Evolutionary conservation across 371 early-diverging fungal genomes (phyloP).

Genomic region (Homolaphlyctis polyrhiza): DNA sequence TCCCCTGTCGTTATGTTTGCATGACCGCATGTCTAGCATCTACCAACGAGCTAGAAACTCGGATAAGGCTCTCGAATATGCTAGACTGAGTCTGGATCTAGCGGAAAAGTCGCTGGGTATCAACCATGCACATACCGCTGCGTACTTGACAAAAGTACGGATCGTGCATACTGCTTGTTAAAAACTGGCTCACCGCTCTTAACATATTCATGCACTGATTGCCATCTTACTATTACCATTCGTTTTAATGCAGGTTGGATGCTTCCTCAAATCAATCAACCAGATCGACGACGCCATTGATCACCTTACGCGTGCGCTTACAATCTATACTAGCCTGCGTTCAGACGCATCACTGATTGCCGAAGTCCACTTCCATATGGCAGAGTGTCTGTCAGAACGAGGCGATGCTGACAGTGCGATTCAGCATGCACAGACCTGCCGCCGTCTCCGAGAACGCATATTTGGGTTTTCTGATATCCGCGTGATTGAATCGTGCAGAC

Average conservation of each 20-base stretch:
- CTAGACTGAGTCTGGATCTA: conserved; percentile 22
- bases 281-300: conserved; percentile 27
- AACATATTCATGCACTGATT: neutral
- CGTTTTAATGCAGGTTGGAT: conserved; percentile 22
- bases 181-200: neutral
- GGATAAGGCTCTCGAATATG: conserved; percentile 27
- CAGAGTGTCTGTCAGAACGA: conserved; percentile 24
- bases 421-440: conserved; percentile 27
- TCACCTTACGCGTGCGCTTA: conserved; percentile 29
- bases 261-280: conserved; percentile 11
- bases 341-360: conserved; percentile 21
- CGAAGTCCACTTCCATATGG: conserved; percentile 35
- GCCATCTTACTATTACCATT: too few relatives aligned
- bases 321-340: conserved; percentile 22
- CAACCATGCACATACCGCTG: conserved; percentile 37
- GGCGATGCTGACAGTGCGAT: conserved; percentile 42
- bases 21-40: conserved; percentile 30
- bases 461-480: conserved; percentile 33
- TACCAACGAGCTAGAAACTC: conserved; percentile 18
- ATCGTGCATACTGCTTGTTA: neutral
- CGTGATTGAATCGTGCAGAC: conserved; percentile 39
- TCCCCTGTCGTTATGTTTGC: conserved; percentile 35
- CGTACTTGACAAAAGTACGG: conserved; percentile 32
- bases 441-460: conserved; percentile 27
- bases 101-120: conserved; percentile 34